Evolutionary conservation across 2,329 filamentous ascomycete species (phyloP).

Genomic region (Botrytis paeoniae): DNA sequence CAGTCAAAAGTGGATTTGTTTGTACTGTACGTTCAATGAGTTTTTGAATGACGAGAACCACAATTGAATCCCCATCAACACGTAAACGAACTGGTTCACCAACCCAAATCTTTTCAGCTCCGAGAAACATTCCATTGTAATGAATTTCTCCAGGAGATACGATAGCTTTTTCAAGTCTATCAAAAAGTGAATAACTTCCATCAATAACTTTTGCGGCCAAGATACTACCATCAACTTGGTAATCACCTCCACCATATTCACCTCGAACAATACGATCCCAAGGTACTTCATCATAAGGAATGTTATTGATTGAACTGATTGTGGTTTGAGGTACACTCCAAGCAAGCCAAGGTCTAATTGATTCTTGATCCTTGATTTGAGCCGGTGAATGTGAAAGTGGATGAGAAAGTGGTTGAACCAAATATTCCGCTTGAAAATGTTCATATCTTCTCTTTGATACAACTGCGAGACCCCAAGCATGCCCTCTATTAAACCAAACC

Average conservation of each 20-base stretch:
- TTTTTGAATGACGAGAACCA: slow-evolving; percentile 46
- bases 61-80: slow-evolving; percentile 43
- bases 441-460: slow-evolving; percentile 46
- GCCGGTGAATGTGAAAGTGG: slow-evolving; percentile 41
- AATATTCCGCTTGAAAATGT: slow-evolving; percentile 40
- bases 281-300: slow-evolving; percentile 48
- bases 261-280: slow-evolving; percentile 47
- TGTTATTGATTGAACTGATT: slow-evolving; percentile 41
- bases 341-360: slow-evolving; percentile 54
- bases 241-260: slow-evolving; percentile 44
- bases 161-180: slow-evolving; percentile 43
- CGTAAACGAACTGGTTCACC: slow-evolving; percentile 55
- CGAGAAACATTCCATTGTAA: slow-evolving; percentile 54
- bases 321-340: slow-evolving; percentile 55
- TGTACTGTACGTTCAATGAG: slow-evolving; percentile 36
- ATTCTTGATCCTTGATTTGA: slow-evolving; percentile 45
- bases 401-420: slow-evolving; percentile 49
- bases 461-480: slow-evolving; percentile 53
- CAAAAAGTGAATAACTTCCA: slow-evolving; percentile 52
- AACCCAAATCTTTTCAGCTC: slow-evolving; percentile 58
- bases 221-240: slow-evolving; percentile 56
- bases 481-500: slow-evolving; percentile 52
- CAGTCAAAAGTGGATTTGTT: slow-evolving; percentile 23
- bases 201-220: slow-evolving; percentile 55
- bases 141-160: slow-evolving; percentile 42